phyloP scores from a whole-genome alignment of 768 basidiomycete species.

The Russula griseocarnosa region DNA sequence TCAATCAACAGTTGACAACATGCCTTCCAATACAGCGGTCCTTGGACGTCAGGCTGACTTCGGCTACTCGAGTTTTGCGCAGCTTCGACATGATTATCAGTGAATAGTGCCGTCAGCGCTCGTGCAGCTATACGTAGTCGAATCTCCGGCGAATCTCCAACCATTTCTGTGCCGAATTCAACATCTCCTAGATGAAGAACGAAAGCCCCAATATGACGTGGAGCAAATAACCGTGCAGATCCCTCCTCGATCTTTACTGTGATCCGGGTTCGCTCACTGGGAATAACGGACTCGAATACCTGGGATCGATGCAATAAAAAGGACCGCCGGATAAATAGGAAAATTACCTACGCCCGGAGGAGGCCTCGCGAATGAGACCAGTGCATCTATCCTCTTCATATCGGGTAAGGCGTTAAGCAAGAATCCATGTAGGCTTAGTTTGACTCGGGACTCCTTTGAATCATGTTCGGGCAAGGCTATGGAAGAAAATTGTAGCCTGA shows the following conservation, averaged over 20 bases:
- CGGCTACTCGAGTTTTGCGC: constrained; percentile 31
- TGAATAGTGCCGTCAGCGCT: constrained; percentile 48
- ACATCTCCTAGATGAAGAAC: constrained; percentile 61
- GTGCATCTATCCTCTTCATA: constrained; percentile 55
- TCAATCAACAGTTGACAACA: constrained; percentile 27
- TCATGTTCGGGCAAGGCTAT: constrained; percentile 52
- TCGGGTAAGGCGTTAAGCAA: constrained; percentile 62
- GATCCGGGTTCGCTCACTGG: constrained; percentile 78
- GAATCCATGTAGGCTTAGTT: constrained; percentile 58
- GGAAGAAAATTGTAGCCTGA: constrained; percentile 68
- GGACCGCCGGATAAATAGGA: neutral
- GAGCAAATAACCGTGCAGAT: constrained; percentile 58
- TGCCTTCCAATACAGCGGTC: constrained; percentile 59
- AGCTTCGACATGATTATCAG: constrained; percentile 46
- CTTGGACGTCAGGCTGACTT: constrained; percentile 5
- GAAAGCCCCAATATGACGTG: constrained; percentile 58
- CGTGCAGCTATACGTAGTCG: constrained; percentile 48
- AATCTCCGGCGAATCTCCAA: constrained; percentile 59
- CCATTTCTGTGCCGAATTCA: constrained; percentile 68
- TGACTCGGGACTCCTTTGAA: constrained; percentile 76
- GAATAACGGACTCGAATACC: constrained; percentile 92
- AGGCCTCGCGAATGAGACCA: constrained; percentile 65
- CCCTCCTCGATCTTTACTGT: constrained; percentile 61
- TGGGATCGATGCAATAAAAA: constrained; percentile 32
- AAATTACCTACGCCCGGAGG: constrained; percentile 74